Conservation (phyloP, 2,329 filamentous ascomycete species). For the Fusarium lateritium region DNA sequence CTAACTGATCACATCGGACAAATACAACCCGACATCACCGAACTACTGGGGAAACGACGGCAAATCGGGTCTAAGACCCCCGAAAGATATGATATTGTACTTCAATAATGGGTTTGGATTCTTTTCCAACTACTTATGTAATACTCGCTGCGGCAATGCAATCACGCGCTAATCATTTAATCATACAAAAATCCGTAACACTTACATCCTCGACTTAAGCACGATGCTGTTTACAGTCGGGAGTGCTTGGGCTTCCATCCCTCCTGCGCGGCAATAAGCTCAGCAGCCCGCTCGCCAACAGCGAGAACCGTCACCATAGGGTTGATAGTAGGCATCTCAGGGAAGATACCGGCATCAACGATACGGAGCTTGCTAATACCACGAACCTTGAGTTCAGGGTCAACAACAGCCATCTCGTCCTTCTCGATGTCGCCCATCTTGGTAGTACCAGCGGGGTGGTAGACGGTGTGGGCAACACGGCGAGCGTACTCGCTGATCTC, state of each 20-base stretch:
- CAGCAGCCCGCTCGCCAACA: slow-evolving; percentile 86
- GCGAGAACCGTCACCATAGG: slow-evolving; percentile 91
- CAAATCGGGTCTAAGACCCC: slow-evolving; percentile 30
- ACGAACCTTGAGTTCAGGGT: slow-evolving; percentile 78
- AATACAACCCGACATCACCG: slow-evolving; percentile 17
- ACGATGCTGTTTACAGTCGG: slow-evolving; percentile 49
- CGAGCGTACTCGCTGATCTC: slow-evolving; percentile 86
- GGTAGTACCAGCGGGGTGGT: slow-evolving; percentile 90
- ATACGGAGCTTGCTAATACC: slow-evolving; percentile 83
- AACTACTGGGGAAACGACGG: slow-evolving; percentile 4
- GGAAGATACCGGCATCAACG: slow-evolving; percentile 90
- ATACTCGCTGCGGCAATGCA: slow-evolving; percentile 31
- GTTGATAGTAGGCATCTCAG: slow-evolving; percentile 88
- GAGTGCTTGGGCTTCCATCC: slow-evolving; percentile 60
- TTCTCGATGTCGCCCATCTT: slow-evolving; percentile 85
- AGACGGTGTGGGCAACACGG: slow-evolving; percentile 87
- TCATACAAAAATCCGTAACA: slow-evolving; percentile 38
- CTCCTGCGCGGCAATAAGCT: slow-evolving; percentile 81
- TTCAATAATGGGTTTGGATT: slow-evolving; percentile 5
- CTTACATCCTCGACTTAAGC: slow-evolving; percentile 11
- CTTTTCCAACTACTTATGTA: slow-evolving; percentile 29
- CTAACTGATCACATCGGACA: slow-evolving; percentile 12
- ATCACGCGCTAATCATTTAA: slow-evolving; percentile 41
- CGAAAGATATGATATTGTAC: slow-evolving; percentile 7
- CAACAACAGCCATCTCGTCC: slow-evolving; percentile 85